Base-by-base conservation (phyloP, 441 rosid genomes). In the Adansonia madagascariensis region DNA sequence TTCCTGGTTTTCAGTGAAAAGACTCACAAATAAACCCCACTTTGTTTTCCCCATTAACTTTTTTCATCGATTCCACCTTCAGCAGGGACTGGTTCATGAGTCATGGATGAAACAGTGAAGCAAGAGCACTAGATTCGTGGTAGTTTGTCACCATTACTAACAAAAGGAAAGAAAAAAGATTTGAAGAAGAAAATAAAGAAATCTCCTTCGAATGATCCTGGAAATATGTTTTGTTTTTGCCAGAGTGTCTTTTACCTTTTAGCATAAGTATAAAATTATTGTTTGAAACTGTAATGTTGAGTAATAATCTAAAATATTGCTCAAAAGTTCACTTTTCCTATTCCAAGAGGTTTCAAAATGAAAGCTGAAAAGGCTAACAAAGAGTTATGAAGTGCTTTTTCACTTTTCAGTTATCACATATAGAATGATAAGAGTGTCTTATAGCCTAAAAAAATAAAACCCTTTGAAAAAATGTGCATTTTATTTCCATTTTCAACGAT, bases 1-100 rank as follows among this genome's bases (percentile, higher is more conserved):
- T 89, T 75, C 92, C 89, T 86, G 88, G 83, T 77, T 86, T 92
- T 87, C 89, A 85, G 91, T 83, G 87, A 84, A 76, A 44, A 35
- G 77, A 70, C 61, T 77, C 83, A 82, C 75, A 85, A 85, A 75
- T 44, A 39, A 84, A 77, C 80, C 84, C 87, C 85, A 80, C 85
- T 74, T 35, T 85, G 68, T 79, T 71, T 76, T 35, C 41, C 78
- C 57, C 75, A 55, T 60, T 67, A 4, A 39, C 64, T 61, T 39
- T 18, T 59, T n/a, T 41, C 65, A 56, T 22, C 56, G 35, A 50
- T 76, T 79, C 73, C 77, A 70, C 81, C 73, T 55, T 79, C 75
- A 46, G 75, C 67, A 35, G 41, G 41, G 41, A 35, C 41, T 35
- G 41, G 8, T 7, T 61, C 80, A 85, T 55, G 74, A 65, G 78